Percentiles rank a stretch among this genome's conserved stretches.
phyloP scores from a whole-genome alignment of 2,329 filamentous ascomycete genomes.

The Leptographium galeiforme region DNA sequence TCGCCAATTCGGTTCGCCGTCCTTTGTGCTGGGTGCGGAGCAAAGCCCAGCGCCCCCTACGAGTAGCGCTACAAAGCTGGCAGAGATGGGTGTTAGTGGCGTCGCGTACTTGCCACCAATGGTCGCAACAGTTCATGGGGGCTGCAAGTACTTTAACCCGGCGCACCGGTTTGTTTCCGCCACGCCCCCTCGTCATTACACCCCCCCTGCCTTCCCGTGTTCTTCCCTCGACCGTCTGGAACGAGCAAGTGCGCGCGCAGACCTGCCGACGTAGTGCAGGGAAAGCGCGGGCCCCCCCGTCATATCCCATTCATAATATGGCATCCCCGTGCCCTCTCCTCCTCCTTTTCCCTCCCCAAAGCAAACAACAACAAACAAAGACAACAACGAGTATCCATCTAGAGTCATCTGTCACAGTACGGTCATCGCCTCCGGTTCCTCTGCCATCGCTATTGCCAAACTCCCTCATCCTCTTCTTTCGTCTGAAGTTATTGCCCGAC shows the following conservation, averaged over 20 bases:
- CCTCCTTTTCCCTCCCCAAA: slow-evolving; percentile 24
- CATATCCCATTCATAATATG: slow-evolving; percentile 13
- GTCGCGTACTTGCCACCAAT: neutral
- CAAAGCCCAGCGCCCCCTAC: neutral
- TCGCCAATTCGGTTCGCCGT: neutral
- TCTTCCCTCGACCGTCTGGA: neutral
- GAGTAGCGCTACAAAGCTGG: neutral
- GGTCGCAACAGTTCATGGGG: neutral
- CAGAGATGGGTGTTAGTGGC: no score
- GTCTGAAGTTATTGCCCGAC: slow-evolving; percentile 8
- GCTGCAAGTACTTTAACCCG: neutral
- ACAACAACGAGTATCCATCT: slow-evolving; percentile 28
- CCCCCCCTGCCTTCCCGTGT: neutral
- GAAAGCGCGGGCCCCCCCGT: slow-evolving; percentile 5
- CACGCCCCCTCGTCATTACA: neutral
- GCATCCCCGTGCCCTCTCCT: slow-evolving; percentile 18
- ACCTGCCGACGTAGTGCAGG: neutral
- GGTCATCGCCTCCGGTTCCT: slow-evolving; percentile 41
- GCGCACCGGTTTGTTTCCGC: neutral
- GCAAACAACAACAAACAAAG: slow-evolving; percentile 34
- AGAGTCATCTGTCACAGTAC: slow-evolving; percentile 49
- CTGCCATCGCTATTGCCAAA: slow-evolving; percentile 20
- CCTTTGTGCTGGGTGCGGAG: no score
- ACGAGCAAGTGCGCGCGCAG: neutral
- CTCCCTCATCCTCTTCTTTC: slow-evolving; percentile 14